These are phyloP conservation scores for Suhomyces pyralidae DNA, from an alignment of 805 yeast genomes.

Conservation along the genomic window DNA sequence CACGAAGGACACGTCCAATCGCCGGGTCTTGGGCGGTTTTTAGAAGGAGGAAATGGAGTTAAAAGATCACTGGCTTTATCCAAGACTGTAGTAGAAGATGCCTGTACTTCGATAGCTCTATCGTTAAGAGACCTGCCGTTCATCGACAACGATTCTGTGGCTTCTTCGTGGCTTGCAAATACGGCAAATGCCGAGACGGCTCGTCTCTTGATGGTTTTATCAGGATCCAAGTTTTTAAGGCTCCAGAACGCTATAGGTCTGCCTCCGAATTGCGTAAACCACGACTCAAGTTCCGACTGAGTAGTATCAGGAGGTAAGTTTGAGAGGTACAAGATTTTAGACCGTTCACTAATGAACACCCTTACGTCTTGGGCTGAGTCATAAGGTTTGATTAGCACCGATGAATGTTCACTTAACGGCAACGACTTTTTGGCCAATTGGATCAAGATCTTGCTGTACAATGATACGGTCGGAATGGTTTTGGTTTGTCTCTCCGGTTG, in stretches of 20 bases:
- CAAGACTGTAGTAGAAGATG: conserved; percentile 73
- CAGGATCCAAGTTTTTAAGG: conserved; percentile 49
- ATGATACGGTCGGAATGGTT: conserved; percentile 44
- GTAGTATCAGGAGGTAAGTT: conserved; percentile 84
- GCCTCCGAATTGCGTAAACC: conserved; percentile 87
- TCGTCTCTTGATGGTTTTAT: conserved; percentile 19
- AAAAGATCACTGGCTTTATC: conserved; percentile 81
- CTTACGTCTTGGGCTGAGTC: conserved; percentile 73
- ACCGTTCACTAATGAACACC: conserved; percentile 65
- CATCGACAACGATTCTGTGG: conserved; percentile 70
- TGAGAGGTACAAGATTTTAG: conserved; percentile 75
- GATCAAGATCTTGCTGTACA: conserved; percentile 44
- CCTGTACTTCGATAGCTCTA: conserved; percentile 76
- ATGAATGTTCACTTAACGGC: conserved; percentile 49
- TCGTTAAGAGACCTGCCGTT: conserved; percentile 78
- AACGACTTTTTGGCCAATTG: conserved; percentile 48
- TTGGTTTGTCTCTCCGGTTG: conserved; percentile 18
- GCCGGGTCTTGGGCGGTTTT: conserved; percentile 90
- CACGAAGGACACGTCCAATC: conserved; percentile 98
- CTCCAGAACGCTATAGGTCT: conserved; percentile 91
- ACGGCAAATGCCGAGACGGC: conserved; percentile 76
- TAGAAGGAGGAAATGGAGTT: conserved; percentile 80
- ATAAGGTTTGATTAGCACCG: conserved; percentile 67
- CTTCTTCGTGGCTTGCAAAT: conserved; percentile 82
- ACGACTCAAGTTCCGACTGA: conserved; percentile 83